Evolutionary conservation across 1,139 yeast species (phyloP).

Genomic region (Tardiomyces digboiensis): DNA sequence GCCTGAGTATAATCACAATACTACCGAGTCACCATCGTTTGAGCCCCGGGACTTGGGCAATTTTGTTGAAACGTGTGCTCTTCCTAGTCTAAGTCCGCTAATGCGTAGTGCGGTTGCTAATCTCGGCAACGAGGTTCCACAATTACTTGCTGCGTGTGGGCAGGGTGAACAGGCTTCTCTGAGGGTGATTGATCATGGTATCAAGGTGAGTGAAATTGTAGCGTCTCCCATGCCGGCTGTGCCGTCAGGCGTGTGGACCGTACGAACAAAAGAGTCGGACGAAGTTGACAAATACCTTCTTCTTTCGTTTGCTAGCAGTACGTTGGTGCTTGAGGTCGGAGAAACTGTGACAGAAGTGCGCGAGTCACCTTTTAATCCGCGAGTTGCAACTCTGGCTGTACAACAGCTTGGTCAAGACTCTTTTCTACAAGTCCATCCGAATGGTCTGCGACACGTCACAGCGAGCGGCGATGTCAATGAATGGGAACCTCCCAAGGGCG

Average conservation of each 20-base stretch:
- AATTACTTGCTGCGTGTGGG: constrained; percentile 31
- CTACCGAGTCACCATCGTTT: neutral
- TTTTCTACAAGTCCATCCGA: constrained; percentile 60
- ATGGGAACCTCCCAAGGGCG: constrained; percentile 86
- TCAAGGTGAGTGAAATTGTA: constrained; percentile 52
- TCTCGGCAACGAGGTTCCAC: constrained; percentile 26
- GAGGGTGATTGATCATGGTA: constrained; percentile 48
- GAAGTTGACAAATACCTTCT: constrained; percentile 54
- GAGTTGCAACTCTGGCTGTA: constrained; percentile 57
- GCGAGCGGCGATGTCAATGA: constrained; percentile 36
- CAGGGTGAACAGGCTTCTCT: constrained; percentile 36
- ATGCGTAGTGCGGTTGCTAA: constrained; percentile 38
- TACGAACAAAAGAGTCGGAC: constrained; percentile 38
- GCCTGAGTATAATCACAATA: neutral
- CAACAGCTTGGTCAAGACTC: constrained; percentile 60
- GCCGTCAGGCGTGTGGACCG: constrained; percentile 55
- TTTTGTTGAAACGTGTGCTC: constrained; percentile 45
- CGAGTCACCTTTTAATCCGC: constrained; percentile 49
- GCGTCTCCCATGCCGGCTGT: constrained; percentile 61
- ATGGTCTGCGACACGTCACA: constrained; percentile 62
- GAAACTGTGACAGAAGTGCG: constrained; percentile 72
- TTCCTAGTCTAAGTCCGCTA: constrained; percentile 51
- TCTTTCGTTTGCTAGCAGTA: constrained; percentile 55
- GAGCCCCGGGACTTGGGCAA: constrained; percentile 38
- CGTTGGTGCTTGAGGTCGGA: constrained; percentile 58